Base-by-base conservation (phyloP, 257 asterid species). In the Solanum paucissectum region DNA sequence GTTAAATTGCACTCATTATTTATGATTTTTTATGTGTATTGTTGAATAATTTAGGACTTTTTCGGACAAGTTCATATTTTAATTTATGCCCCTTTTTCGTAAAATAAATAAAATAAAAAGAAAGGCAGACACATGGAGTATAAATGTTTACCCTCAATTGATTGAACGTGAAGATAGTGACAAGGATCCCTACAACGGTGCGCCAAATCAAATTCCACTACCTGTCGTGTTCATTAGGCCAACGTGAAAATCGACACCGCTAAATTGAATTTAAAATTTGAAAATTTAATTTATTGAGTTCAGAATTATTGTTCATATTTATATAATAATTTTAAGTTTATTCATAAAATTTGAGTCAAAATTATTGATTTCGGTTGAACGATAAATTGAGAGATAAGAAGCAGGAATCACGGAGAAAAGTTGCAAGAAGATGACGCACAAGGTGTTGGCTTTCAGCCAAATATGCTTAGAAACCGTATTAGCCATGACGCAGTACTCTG, bases 11-110 rank as follows among this genome's bases (percentile, higher is more conserved):
- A 2, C 3, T 49, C 58, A 13, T 49, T 49, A 49, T n/a, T n/a
- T n/a, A n/a, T n/a, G n/a, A n/a, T n/a, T 5, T 13, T 46, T 46
- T 46, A 20, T 46, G 18, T 46, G 18, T 46, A 46, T 46, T 46
- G 0, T 46, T 46, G 18, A 12, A 4, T 49, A 49, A 49, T 49
- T 16, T 16, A 16, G 60, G 23, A 16, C 9, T 52, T 52, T 52
- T 1, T 52, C 0, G 0, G 0, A 52, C 16, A 52, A 16, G 23
- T 52, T 52, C 0, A 0, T 0, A 52, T 52, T 16, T 52, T 4
- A 52, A 55, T 55, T 55, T 55, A 20, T 7, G 5, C n/a, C 4
- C 9, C 5, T 55, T 55, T 55, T 20, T 55, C 11, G 3, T 3
- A 3, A 20, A 58, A n/a, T n/a, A n/a, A n/a, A 20, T 20, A 3